These are phyloP conservation scores for Colletotrichum truncatum DNA, from an alignment of 2,329 filamentous ascomycete species.

Conservation along the genomic window DNA sequence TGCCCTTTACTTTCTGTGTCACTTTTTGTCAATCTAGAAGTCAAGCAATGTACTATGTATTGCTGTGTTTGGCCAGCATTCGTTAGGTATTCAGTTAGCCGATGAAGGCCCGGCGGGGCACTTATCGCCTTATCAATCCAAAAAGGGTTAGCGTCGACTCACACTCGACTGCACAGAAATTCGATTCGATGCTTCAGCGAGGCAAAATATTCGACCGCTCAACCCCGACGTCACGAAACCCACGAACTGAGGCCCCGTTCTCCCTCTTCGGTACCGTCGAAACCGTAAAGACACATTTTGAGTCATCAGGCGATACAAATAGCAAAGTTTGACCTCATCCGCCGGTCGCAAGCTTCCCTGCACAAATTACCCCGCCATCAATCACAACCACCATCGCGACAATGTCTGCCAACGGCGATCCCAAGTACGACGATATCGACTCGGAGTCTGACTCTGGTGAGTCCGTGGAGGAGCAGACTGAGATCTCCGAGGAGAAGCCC, in stretches of 20 bases:
- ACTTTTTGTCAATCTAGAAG: too few species aligned
- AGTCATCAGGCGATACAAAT: constrained; percentile 8
- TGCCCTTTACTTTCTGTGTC: too few species aligned
- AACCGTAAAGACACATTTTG: neutral
- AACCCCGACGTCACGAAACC: constrained; percentile 31
- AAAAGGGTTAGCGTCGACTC: constrained; percentile 50
- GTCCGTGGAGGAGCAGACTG: constrained; percentile 67
- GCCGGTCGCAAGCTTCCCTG: constrained; percentile 11
- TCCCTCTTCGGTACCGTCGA: constrained; percentile 14
- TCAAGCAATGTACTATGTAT: too few species aligned
- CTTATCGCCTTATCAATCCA: constrained; percentile 50
- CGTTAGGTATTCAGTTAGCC: constrained; percentile 22
- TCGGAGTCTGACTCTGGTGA: constrained; percentile 76
- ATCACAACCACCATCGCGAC: constrained; percentile 32
- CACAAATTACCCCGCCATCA: constrained; percentile 38
- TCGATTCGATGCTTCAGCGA: constrained; percentile 48
- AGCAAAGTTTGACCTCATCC: constrained; percentile 11
- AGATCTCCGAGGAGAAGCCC: constrained; percentile 65
- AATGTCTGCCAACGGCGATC: constrained; percentile 68
- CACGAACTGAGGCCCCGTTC: constrained; percentile 28
- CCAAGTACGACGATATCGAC: constrained; percentile 77
- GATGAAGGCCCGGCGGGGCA: constrained; percentile 20
- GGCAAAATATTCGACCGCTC: constrained; percentile 42
- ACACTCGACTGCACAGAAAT: constrained; percentile 47
- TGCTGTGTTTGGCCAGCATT: neutral